Conservation (phyloP, 208 protist genomes). For the Trichomonas gallinae region DNA sequence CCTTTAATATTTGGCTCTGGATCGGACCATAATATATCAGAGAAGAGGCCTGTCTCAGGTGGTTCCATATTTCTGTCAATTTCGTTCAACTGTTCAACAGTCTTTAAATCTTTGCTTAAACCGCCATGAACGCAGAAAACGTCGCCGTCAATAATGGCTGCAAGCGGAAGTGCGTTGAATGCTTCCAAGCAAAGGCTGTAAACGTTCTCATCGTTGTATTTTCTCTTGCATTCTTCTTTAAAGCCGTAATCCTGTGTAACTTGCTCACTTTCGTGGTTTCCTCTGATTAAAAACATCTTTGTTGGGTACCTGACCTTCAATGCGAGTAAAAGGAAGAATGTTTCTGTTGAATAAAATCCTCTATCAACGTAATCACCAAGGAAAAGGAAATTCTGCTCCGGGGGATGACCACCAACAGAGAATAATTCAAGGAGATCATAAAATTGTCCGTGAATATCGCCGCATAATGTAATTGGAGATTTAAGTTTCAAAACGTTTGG, state of each 20-base stretch:
- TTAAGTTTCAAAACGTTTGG: conserved; percentile 31
- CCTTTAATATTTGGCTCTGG: neutral
- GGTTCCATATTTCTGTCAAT: neutral
- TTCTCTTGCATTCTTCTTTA: conserved; percentile 49
- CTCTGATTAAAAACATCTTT: conserved; percentile 35
- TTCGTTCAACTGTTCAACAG: neutral
- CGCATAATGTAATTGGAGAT: conserved; percentile 38
- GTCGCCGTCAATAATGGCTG: neutral
- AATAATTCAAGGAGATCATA: conserved; percentile 41
- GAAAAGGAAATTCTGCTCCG: conserved; percentile 36
- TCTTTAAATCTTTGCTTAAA: neutral
- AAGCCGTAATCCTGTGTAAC: conserved; percentile 37
- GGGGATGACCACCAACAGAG: conserved; percentile 30
- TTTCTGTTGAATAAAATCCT: conserved; percentile 35
- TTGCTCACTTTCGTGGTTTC: conserved; percentile 40
- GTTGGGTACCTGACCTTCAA: conserved; percentile 36
- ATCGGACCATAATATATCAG: conserved; percentile 21
- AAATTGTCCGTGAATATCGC: conserved; percentile 45
- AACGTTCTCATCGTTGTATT: conserved; percentile 55
- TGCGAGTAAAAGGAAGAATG: conserved; percentile 32
- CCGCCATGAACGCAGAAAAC: conserved; percentile 23
- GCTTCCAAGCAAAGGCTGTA: neutral
- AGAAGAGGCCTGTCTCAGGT: neutral
- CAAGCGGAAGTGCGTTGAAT: conserved; percentile 6
- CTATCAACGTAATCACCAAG: conserved; percentile 46